Evolutionary conservation across 352 stramenopile species (phyloP).

Genomic region (Globisporangium iwayamae): DNA sequence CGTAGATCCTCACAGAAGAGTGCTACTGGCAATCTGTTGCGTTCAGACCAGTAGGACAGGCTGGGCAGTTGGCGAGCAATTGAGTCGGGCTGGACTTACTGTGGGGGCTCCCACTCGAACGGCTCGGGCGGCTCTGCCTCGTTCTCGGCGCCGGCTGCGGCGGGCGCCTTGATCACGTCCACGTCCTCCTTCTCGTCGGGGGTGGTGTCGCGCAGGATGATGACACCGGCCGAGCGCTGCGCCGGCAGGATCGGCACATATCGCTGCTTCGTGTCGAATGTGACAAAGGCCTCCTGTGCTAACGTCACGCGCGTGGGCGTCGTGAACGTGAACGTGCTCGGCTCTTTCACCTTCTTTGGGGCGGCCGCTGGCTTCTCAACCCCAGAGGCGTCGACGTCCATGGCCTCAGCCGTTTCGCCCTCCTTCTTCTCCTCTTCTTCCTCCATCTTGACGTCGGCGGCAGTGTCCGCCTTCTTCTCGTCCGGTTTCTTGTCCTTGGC

Average conservation of each 20-base stretch:
- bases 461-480: slow-evolving; percentile 18
- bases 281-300: slow-evolving; percentile 88
- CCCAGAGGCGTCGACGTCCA: slow-evolving; percentile 59
- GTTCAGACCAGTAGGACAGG: too few species aligned
- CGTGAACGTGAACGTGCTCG: slow-evolving; percentile 89
- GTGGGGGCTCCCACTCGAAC: slow-evolving; percentile 94
- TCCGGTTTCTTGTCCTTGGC: slow-evolving; percentile 74
- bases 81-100: slow-evolving; percentile 12
- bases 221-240: slow-evolving; percentile 86
- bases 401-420: slow-evolving; percentile 51
- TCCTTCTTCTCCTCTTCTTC: slow-evolving; percentile 46
- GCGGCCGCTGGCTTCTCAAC: slow-evolving; percentile 35
- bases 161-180: slow-evolving; percentile 89
- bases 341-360: slow-evolving; percentile 85
- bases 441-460: slow-evolving; percentile 42
- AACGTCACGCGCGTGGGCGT: slow-evolving; percentile 94
- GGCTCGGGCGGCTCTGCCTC: slow-evolving; percentile 94
- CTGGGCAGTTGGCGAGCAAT: too few species aligned
- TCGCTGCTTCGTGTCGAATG: slow-evolving; percentile 90
- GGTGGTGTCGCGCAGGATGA: slow-evolving; percentile 95
- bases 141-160: slow-evolving; percentile 88
- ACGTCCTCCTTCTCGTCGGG: slow-evolving; percentile 93
- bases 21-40: background rate
- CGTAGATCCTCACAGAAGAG: background rate
- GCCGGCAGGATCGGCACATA: slow-evolving; percentile 85